Evolutionary conservation across 345 rosid species (phyloP).

Genomic region (Nasturtium officinale): DNA sequence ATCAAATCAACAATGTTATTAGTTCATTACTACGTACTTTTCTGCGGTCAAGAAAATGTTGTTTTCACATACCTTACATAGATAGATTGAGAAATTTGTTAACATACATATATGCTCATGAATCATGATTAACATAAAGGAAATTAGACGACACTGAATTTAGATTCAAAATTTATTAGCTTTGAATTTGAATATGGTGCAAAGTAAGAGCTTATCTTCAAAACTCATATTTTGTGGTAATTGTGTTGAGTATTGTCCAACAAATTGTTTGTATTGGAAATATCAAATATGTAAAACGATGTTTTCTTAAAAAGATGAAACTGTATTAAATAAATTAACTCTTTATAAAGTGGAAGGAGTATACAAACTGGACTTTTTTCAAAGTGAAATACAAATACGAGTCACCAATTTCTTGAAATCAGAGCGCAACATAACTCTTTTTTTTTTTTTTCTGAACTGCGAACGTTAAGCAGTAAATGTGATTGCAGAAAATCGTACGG

Average conservation of each 20-base stretch:
- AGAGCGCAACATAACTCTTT: conserved; percentile 13
- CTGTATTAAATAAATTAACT: neutral
- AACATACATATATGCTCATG: neutral
- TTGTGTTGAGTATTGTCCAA: too few species aligned
- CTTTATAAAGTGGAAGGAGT: neutral
- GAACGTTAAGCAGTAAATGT: conserved; percentile 26
- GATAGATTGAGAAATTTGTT: neutral
- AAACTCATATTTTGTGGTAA: too few species aligned
- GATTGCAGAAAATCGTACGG: conserved; percentile 29
- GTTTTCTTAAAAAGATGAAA: neutral
- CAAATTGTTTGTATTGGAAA: too few species aligned
- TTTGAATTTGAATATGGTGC: neutral
- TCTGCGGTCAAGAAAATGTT: neutral
- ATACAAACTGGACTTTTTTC: neutral
- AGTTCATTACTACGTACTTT: too few species aligned
- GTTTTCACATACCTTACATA: neutral
- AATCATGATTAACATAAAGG: neutral
- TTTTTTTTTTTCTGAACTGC: neutral
- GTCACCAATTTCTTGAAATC: conserved; percentile 29
- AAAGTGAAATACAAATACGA: neutral
- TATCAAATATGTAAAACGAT: neutral
- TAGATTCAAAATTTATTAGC: neutral
- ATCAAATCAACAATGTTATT: neutral
- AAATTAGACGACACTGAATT: too few species aligned
- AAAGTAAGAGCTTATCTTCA: neutral